phyloP scores from a whole-genome alignment of 257 asterid genomes.

The Scutellaria barbata region DNA sequence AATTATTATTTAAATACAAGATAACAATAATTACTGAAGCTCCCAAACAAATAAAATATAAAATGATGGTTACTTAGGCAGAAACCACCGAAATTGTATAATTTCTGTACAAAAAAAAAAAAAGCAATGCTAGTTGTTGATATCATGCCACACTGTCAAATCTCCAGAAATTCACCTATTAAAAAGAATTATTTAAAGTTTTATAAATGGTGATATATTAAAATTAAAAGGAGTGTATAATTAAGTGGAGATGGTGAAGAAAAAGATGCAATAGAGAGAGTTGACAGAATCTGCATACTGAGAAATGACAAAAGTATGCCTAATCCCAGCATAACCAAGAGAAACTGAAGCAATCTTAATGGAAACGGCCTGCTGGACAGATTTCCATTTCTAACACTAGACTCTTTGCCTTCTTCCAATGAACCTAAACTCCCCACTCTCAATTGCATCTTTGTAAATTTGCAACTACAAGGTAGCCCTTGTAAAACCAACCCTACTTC shows the following conservation, averaged over 20 bases:
- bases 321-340: conserved; percentile 69
- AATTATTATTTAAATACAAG: not conserved
- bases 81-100: conserved; percentile 41
- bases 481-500: conserved; percentile 33
- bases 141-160: conserved; percentile 37
- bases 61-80: not conserved
- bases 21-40: conserved; percentile 11
- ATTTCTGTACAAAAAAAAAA: conserved; percentile 7
- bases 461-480: conserved; percentile 25
- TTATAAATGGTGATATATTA: not conserved
- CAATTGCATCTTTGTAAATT: conserved; percentile 56
- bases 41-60: not conserved
- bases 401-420: conserved; percentile 72
- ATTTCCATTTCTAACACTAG: conserved; percentile 39
- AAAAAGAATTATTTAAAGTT: too few relatives aligned
- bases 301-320: conserved; percentile 66
- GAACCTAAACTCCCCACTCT: conserved; percentile 66
- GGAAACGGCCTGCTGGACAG: conserved; percentile 67
- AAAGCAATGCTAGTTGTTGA: conserved; percentile 34
- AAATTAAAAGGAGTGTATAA: not conserved
- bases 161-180: conserved; percentile 19
- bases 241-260: conserved; percentile 20
- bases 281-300: conserved; percentile 39
- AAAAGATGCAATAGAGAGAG: conserved; percentile 34
- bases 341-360: conserved; percentile 65